Percentiles rank a stretch among this genome's conserved stretches.
These are phyloP conservation scores for Naematelia aurantialba DNA, from an alignment of 768 basidiomycete genomes.

Conservation along the genomic window DNA sequence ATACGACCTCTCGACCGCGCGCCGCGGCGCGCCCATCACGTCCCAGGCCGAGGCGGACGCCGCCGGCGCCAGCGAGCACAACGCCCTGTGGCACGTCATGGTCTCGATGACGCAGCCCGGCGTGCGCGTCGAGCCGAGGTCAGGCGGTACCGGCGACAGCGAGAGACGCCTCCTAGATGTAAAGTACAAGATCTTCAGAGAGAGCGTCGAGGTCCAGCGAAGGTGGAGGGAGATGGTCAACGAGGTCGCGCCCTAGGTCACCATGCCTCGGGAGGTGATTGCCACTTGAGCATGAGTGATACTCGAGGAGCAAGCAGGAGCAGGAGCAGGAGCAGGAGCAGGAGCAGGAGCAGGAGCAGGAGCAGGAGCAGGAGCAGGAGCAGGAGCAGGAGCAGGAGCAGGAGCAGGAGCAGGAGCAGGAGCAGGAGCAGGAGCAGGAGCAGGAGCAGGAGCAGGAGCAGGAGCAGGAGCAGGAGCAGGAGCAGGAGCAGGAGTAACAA, in stretches of 20 bases:
- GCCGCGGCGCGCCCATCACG: conserved; percentile 49
- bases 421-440: conserved; percentile 2
- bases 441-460: conserved; percentile 2
- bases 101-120: conserved; percentile 91
- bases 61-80: conserved; percentile 56
- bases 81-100: conserved; percentile 88
- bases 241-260: conserved; percentile 27
- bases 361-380: conserved; percentile 2
- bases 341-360: conserved; percentile 2
- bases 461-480: too few relatives aligned
- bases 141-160: conserved; percentile 60
- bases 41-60: conserved; percentile 51
- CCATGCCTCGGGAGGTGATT: background rate
- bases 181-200: conserved; percentile 90
- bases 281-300: too few relatives aligned
- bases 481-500: too few relatives aligned
- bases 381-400: conserved; percentile 2
- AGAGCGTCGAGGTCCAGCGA: conserved; percentile 81
- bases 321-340: background rate
- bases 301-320: too few relatives aligned
- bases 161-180: conserved; percentile 76
- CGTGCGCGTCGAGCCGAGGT: conserved; percentile 63
- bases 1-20: conserved; percentile 55
- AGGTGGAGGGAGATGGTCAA: conserved; percentile 79
- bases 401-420: conserved; percentile 2